These are phyloP conservation scores for Xanthoceras sorbifolium DNA, from an alignment of 345 rosid species.

Conservation along the genomic window DNA sequence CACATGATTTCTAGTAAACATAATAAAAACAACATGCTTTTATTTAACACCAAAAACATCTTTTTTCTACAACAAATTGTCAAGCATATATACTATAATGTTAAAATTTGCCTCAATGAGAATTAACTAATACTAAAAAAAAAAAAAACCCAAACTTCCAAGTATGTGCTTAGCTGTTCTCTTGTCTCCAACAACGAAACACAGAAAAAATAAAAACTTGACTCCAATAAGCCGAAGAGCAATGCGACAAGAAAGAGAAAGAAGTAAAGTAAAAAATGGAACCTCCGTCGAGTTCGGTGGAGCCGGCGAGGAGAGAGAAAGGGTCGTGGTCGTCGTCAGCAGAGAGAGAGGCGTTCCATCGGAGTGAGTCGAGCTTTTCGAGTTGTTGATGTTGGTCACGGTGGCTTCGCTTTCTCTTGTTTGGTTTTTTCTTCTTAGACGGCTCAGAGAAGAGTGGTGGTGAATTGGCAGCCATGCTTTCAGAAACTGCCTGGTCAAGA, in stretches of 20 bases:
- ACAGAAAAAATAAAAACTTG: not conserved
- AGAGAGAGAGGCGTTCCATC: constrained; percentile 58
- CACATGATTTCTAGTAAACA: not conserved
- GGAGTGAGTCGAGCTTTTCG: constrained; percentile 56
- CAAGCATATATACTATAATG: not conserved
- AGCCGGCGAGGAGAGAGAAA: constrained; percentile 56
- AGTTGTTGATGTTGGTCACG: constrained; percentile 36
- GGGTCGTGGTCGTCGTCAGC: constrained; percentile 40
- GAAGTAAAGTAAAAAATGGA: not conserved
- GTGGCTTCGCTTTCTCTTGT: constrained; percentile 41
- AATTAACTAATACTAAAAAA: not conserved
- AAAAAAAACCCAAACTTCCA: not conserved
- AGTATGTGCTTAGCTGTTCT: not conserved
- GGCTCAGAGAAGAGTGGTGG: constrained; percentile 9
- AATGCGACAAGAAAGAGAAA: not conserved
- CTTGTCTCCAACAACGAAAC: not conserved
- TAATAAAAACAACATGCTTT: not conserved
- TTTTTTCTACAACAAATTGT: not conserved
- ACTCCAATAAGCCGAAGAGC: not conserved
- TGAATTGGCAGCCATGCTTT: constrained; percentile 33
- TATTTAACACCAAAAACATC: not conserved
- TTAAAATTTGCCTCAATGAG: not conserved
- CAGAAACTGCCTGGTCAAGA: too few relatives aligned
- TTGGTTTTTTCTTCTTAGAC: constrained; percentile 24
- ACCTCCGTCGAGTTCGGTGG: constrained; percentile 87